A percentile compares a stretch with the other conserved stretches of the same genome.
Conservation (phyloP, 2,329 filamentous ascomycete genomes). For the Ophiostoma montium region DNA sequence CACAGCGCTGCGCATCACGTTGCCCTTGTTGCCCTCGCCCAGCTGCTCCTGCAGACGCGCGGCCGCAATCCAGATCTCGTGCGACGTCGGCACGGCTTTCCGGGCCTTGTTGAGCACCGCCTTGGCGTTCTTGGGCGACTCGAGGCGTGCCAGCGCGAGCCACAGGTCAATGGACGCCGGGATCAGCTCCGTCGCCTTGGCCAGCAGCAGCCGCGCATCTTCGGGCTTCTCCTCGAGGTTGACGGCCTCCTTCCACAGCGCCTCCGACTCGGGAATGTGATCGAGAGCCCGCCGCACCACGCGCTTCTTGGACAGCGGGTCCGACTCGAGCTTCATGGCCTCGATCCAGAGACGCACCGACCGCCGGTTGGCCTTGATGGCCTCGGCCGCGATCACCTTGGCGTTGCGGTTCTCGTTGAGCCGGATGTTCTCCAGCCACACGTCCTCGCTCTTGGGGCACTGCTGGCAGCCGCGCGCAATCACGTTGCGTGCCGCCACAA, state of each 20-base stretch:
- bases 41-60: slow-evolving; percentile 79
- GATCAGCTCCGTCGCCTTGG: slow-evolving; percentile 91
- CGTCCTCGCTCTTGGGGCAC: slow-evolving; percentile 88
- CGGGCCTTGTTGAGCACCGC: slow-evolving; percentile 90
- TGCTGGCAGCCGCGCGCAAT: slow-evolving; percentile 80
- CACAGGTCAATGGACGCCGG: slow-evolving; percentile 88
- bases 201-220: slow-evolving; percentile 76
- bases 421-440: slow-evolving; percentile 91
- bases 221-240: slow-evolving; percentile 85
- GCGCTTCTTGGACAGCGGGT: slow-evolving; percentile 74
- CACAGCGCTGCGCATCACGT: slow-evolving; percentile 88
- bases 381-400: slow-evolving; percentile 86
- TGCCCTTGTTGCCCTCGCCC: slow-evolving; percentile 61
- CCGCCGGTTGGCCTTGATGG: slow-evolving; percentile 79
- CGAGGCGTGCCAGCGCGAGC: slow-evolving; percentile 82
- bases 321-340: slow-evolving; percentile 81
- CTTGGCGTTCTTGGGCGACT: slow-evolving; percentile 82
- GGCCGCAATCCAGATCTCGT: slow-evolving; percentile 95
- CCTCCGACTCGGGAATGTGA: slow-evolving; percentile 84
- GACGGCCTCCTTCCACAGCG: slow-evolving; percentile 95
- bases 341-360: slow-evolving; percentile 89
- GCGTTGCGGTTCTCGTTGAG: slow-evolving; percentile 86
- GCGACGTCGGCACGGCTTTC: slow-evolving; percentile 81
- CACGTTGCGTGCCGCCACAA: slow-evolving; percentile 73
- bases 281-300: slow-evolving; percentile 85